A percentile compares a stretch with the other conserved stretches of the same genome.
Conservation (phyloP, 2,329 filamentous ascomycete species). For the Exophiala sp. region DNA sequence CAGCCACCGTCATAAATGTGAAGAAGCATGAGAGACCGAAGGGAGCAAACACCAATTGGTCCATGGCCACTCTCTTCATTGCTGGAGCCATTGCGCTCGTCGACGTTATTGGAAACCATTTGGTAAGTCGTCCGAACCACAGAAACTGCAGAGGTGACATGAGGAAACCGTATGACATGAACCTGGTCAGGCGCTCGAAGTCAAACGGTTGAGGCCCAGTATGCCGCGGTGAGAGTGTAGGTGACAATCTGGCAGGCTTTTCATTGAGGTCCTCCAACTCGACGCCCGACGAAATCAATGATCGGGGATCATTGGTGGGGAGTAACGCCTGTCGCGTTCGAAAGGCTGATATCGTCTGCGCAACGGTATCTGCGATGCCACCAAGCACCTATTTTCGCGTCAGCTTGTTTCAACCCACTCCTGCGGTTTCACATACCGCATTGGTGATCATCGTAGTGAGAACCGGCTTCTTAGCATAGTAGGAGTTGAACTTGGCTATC, state of each 20-base stretch:
- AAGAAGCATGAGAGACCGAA: conserved; percentile 86
- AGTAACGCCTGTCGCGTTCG: conserved; percentile 58
- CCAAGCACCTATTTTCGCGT: conserved; percentile 19
- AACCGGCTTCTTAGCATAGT: conserved; percentile 89
- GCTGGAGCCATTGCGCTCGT: conserved; percentile 69
- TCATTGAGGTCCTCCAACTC: conserved; percentile 88
- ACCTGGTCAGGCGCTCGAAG: conserved; percentile 88
- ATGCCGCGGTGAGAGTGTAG: conserved; percentile 64
- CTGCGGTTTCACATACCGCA: conserved; percentile 57
- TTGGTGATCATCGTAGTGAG: conserved; percentile 99
- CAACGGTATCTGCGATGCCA: conserved; percentile 84
- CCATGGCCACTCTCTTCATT: conserved; percentile 84
- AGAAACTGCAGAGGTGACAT: conserved; percentile 95
- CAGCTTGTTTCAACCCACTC: background rate
- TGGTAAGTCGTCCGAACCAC: conserved; percentile 86
- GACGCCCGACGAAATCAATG: conserved; percentile 58
- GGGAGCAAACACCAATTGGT: conserved; percentile 91
- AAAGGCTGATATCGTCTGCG: conserved; percentile 85
- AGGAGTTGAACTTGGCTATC: conserved; percentile 83
- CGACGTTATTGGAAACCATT: conserved; percentile 80
- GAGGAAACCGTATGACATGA: conserved; percentile 95
- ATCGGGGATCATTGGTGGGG: conserved; percentile 51
- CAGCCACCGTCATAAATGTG: conserved; percentile 91
- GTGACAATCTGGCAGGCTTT: conserved; percentile 62
- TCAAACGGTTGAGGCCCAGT: conserved; percentile 78